Conservation (phyloP, 306 rosid genomes). For the Fragaria nilgerrensis region DNA sequence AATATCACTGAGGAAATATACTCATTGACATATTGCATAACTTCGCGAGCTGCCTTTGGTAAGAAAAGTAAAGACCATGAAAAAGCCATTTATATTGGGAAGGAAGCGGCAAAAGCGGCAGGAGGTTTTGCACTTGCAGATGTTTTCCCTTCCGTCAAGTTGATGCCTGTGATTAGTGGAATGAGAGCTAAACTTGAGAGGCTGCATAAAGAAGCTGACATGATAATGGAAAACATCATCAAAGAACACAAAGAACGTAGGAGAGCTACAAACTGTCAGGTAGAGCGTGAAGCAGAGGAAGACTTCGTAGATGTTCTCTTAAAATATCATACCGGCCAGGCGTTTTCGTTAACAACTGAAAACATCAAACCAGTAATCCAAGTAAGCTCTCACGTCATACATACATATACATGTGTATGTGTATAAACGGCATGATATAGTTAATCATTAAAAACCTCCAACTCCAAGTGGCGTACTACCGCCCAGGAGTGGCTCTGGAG, state of each 20-base stretch:
- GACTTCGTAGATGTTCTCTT: too few relatives aligned
- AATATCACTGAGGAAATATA: conserved; percentile 25
- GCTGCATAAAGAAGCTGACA: conserved; percentile 12
- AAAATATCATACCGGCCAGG: too few relatives aligned
- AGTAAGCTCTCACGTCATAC: too few relatives aligned
- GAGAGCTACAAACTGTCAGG: neutral
- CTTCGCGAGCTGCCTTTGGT: conserved; percentile 39
- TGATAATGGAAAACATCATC: neutral
- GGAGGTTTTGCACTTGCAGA: conserved; percentile 34
- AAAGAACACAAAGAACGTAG: neutral
- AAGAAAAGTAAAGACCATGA: conserved; percentile 28
- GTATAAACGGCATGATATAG: too few relatives aligned
- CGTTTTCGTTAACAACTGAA: too few relatives aligned
- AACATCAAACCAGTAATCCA: too few relatives aligned
- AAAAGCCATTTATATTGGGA: neutral
- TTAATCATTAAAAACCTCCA: too few relatives aligned
- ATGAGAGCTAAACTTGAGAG: conserved; percentile 30
- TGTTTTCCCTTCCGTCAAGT: conserved; percentile 36
- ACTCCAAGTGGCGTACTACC: too few relatives aligned
- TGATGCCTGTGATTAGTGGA: conserved; percentile 20
- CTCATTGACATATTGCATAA: conserved; percentile 7
- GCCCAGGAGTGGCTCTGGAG: too few relatives aligned
- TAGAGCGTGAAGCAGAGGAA: neutral
- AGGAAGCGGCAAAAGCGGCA: neutral
- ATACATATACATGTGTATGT: too few relatives aligned